Conservation (phyloP, 2,329 filamentous ascomycete species). For the Diplodia scrobiculata region DNA sequence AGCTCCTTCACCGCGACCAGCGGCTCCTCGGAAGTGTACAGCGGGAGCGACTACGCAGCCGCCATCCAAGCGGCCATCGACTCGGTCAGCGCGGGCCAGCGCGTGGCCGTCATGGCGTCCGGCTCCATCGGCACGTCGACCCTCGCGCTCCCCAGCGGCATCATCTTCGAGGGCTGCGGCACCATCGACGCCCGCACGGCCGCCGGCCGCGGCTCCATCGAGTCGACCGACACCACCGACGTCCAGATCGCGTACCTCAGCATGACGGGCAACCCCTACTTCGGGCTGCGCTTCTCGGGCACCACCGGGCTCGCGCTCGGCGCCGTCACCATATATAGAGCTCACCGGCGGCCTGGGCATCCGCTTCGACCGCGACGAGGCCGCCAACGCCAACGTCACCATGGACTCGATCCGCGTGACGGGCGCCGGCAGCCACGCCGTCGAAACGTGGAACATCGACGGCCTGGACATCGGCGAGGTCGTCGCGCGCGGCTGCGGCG, state of each 20-base stretch:
- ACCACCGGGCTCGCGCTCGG: constrained; percentile 54
- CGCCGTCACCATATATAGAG: constrained; percentile 58
- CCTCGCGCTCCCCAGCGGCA: constrained; percentile 56
- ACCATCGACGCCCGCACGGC: constrained; percentile 54
- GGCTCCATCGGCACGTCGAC: constrained; percentile 59
- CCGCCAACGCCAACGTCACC: constrained; percentile 56
- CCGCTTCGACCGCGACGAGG: constrained; percentile 59
- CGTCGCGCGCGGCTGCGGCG: constrained; percentile 57
- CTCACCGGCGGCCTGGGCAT: constrained; percentile 59
- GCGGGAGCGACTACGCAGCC: constrained; percentile 56
- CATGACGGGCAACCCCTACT: constrained; percentile 62
- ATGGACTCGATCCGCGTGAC: constrained; percentile 58
- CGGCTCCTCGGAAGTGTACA: constrained; percentile 54
- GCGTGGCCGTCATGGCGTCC: constrained; percentile 57
- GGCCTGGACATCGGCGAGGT: constrained; percentile 56
- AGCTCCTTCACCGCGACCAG: constrained; percentile 52
- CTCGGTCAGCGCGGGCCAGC: constrained; percentile 55
- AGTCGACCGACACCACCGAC: constrained; percentile 52
- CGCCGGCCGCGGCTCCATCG: constrained; percentile 57
- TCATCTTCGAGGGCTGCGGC: constrained; percentile 62
- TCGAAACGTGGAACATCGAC: constrained; percentile 64
- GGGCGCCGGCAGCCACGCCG: constrained; percentile 58
- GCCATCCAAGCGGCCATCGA: constrained; percentile 60
- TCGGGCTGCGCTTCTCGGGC: constrained; percentile 60
- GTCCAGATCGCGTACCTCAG: constrained; percentile 60